A percentile compares a stretch with the other conserved stretches of the same genome.
Conservation (phyloP, 2,329 filamentous ascomycete genomes). For the Xylaria sp. region DNA sequence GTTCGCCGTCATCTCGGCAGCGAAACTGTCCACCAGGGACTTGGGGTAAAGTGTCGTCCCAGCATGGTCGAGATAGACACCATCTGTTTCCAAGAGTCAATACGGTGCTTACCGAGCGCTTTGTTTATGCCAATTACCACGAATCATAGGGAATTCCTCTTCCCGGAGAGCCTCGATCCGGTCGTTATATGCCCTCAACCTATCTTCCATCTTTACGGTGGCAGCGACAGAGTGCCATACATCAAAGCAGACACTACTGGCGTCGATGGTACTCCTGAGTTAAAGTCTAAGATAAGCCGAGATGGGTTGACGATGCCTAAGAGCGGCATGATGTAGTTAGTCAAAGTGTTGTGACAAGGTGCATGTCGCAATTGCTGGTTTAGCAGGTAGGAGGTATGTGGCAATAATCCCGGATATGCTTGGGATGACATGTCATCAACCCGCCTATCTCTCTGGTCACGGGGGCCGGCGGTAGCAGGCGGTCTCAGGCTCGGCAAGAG, state of each 20-base stretch:
- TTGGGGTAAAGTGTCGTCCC: conserved; percentile 88
- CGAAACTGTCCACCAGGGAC: conserved; percentile 82
- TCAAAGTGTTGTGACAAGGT: conserved; percentile 2
- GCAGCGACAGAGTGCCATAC: conserved; percentile 31
- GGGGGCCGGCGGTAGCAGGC: conserved; percentile 12
- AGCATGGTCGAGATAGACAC: conserved; percentile 90
- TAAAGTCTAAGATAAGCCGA: conserved; percentile 18
- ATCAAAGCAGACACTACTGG: conserved; percentile 34
- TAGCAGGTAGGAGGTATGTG: conserved; percentile 21
- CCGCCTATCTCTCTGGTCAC: neutral
- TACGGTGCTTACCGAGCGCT: neutral
- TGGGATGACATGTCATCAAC: conserved; percentile 1
- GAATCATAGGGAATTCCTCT: conserved; percentile 75
- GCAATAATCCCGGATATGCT: conserved; percentile 29
- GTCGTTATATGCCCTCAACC: conserved; percentile 61
- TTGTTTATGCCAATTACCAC: conserved; percentile 53
- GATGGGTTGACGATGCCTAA: conserved; percentile 13
- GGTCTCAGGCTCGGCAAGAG: conserved; percentile 1
- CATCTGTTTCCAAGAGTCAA: conserved; percentile 59
- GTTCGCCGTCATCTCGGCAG: conserved; percentile 78
- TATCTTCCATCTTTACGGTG: conserved; percentile 46
- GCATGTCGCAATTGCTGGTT: neutral
- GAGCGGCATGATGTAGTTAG: conserved; percentile 35
- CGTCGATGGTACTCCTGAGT: conserved; percentile 2
- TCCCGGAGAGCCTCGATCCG: conserved; percentile 68